Conservation (phyloP, 805 yeast species). For the Blastobotrys attinorum region DNA sequence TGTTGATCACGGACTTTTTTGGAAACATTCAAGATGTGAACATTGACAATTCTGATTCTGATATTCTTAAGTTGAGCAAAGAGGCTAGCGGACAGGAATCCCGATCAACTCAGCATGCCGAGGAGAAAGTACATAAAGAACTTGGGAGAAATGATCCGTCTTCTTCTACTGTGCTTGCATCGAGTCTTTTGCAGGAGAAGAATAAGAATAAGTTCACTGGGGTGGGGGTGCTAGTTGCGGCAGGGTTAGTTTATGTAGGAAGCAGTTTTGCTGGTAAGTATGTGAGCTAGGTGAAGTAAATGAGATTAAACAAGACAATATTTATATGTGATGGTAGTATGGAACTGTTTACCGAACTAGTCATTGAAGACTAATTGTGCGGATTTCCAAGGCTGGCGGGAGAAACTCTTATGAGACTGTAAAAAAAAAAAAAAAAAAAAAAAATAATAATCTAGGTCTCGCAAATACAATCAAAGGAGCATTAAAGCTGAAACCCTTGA, state of each 20-base stretch:
- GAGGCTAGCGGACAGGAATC: background rate
- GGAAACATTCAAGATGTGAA: slow-evolving; percentile 83
- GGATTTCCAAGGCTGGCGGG: too few relatives aligned
- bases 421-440: too few relatives aligned
- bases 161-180: background rate
- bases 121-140: background rate
- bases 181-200: background rate
- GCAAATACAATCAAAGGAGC: too few relatives aligned
- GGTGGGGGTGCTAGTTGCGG: background rate
- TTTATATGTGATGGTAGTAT: too few relatives aligned
- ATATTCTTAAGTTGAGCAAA: slow-evolving; percentile 10
- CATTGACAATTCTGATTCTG: slow-evolving; percentile 39
- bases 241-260: background rate
- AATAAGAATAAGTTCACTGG: background rate
- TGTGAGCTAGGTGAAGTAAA: too few relatives aligned
- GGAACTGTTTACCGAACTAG: too few relatives aligned
- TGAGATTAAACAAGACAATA: too few relatives aligned
- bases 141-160: background rate
- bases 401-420: too few relatives aligned
- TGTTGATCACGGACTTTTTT: slow-evolving; percentile 83
- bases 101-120: background rate
- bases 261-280: too few relatives aligned
- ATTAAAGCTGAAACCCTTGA: too few relatives aligned
- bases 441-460: too few relatives aligned
- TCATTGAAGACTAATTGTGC: too few relatives aligned